Evolutionary conservation across 768 basidiomycete genomes (phyloP).

Genomic region (Boletus rex-veris): DNA sequence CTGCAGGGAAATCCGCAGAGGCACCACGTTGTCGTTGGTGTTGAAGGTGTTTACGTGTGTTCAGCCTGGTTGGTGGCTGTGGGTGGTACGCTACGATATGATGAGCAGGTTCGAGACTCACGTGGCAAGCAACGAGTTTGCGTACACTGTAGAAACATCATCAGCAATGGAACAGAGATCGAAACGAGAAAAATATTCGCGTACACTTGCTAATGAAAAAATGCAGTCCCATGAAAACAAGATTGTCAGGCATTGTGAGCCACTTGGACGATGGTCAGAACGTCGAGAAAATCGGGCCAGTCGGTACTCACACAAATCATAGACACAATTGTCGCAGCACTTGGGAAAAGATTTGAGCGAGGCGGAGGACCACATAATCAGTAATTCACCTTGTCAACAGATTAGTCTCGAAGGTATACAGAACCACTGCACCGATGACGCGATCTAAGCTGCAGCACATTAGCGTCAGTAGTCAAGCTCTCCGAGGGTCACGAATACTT

Average conservation of each 20-base stretch:
- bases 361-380: neutral
- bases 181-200: slow-evolving; percentile 3
- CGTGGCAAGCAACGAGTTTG: slow-evolving; percentile 50
- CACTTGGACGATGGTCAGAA: slow-evolving; percentile 31
- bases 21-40: slow-evolving; percentile 28
- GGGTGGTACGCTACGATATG: neutral
- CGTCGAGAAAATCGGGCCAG: neutral
- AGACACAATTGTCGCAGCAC: slow-evolving; percentile 40
- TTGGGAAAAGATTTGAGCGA: slow-evolving; percentile 6
- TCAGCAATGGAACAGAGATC: neutral
- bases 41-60: slow-evolving; percentile 35
- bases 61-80: slow-evolving; percentile 31
- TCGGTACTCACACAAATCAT: slow-evolving; percentile 39
- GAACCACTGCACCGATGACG: slow-evolving; percentile 44
- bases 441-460: slow-evolving; percentile 39
- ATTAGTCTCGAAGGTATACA: slow-evolving; percentile 54
- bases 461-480: neutral
- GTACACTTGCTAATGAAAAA: slow-evolving; percentile 51
- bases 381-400: slow-evolving; percentile 41
- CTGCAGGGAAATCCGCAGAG: slow-evolving; percentile 28
- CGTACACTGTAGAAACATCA: slow-evolving; percentile 37
- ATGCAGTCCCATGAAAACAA: slow-evolving; percentile 52
- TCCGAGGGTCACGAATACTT: neutral
- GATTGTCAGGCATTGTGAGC: slow-evolving; percentile 44
- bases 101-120: slow-evolving; percentile 2